A percentile compares a stretch with the other conserved stretches of the same genome.
Conservation (phyloP, 2,329 filamentous ascomycete species). For the Talaromyces sp. region DNA sequence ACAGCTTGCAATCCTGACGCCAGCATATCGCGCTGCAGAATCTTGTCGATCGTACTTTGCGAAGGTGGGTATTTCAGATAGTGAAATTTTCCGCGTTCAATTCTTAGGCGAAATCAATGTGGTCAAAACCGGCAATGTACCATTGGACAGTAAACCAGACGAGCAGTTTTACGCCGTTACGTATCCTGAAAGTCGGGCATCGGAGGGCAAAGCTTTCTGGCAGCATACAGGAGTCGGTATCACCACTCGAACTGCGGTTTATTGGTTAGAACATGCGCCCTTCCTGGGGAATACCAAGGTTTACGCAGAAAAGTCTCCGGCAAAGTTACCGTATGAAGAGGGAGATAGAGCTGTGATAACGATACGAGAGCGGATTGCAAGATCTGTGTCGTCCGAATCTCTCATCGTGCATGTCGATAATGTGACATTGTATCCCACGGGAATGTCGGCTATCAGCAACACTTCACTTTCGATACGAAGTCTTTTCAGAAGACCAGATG, state of each 20-base stretch:
- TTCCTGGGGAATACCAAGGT: conserved; percentile 1
- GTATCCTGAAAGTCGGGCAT: neutral
- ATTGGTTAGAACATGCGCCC: conserved; percentile 14
- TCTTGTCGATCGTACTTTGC: conserved; percentile 4
- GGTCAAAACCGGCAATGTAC: neutral
- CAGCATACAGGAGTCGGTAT: conserved; percentile 10
- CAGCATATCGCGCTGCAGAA: conserved; percentile 7
- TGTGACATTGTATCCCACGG: conserved; percentile 7
- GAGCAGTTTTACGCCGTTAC: conserved; percentile 8
- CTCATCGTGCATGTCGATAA: neutral
- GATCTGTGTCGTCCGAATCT: conserved; percentile 1
- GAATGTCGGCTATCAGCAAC: conserved; percentile 16
- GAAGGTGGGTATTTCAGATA: neutral
- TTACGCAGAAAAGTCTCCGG: neutral
- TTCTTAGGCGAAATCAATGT: neutral
- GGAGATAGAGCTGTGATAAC: neutral
- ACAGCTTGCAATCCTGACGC: neutral
- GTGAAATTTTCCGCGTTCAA: neutral
- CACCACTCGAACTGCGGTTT: conserved; percentile 4
- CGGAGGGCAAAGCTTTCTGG: conserved; percentile 9
- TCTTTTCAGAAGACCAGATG: neutral
- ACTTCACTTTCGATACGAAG: conserved; percentile 9
- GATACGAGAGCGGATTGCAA: conserved; percentile 4
- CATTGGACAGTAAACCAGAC: neutral
- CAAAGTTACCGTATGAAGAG: neutral